Conservation (phyloP, 2,329 filamentous ascomycete genomes). For the Phyllosticta citrichinensis region DNA sequence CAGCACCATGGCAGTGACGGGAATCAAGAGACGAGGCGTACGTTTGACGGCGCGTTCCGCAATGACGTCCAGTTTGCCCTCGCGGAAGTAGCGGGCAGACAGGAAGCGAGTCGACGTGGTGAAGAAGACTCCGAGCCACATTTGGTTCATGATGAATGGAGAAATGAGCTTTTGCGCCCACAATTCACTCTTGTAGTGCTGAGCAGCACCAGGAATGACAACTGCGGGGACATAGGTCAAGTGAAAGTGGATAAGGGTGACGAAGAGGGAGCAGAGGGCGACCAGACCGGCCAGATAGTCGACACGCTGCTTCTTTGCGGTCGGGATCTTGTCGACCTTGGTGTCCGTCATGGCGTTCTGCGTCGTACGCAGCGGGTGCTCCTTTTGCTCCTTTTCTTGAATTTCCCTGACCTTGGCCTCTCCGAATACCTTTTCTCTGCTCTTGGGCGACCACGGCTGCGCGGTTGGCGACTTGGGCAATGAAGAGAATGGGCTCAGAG, state of each 20-base stretch:
- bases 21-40: slow-evolving; percentile 38
- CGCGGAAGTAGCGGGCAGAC: slow-evolving; percentile 32
- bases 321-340: slow-evolving; percentile 1
- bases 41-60: slow-evolving; percentile 36
- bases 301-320: slow-evolving; percentile 23
- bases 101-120: slow-evolving; percentile 40
- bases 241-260: slow-evolving; percentile 37
- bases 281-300: slow-evolving; percentile 40
- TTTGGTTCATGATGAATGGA: slow-evolving; percentile 35
- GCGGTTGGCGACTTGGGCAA: slow-evolving; percentile 1
- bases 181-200: slow-evolving; percentile 32
- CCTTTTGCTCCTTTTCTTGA: neutral
- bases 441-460: slow-evolving; percentile 4
- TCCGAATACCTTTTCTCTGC: slow-evolving; percentile 4
- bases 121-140: slow-evolving; percentile 41
- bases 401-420: slow-evolving; percentile 4
- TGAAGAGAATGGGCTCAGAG: neutral
- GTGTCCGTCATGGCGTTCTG: neutral
- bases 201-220: slow-evolving; percentile 25
- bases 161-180: slow-evolving; percentile 34
- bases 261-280: slow-evolving; percentile 34
- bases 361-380: slow-evolving; percentile 3
- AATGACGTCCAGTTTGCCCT: slow-evolving; percentile 33
- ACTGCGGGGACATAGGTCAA: slow-evolving; percentile 34
- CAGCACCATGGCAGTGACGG: slow-evolving; percentile 32